These are phyloP conservation scores for Malbranchea zuffiana DNA, from an alignment of 2,329 filamentous ascomycete genomes.

Conservation along the genomic window DNA sequence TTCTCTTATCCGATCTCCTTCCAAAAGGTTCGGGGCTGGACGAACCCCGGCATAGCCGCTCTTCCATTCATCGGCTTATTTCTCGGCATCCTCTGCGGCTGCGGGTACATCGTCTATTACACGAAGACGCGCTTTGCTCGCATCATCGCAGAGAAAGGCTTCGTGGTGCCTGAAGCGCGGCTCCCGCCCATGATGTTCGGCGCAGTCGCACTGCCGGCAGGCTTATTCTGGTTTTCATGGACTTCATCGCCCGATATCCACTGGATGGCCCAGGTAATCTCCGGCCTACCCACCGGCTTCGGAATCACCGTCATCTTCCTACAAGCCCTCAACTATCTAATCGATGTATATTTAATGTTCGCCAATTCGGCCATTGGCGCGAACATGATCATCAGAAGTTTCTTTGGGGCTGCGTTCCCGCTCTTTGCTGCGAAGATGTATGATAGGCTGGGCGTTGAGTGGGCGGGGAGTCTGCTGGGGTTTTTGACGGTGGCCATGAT, in stretches of 20 bases:
- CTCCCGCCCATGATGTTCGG: slow-evolving; percentile 37
- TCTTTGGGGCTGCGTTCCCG: slow-evolving; percentile 69
- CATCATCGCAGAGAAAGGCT: slow-evolving; percentile 29
- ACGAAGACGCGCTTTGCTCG: slow-evolving; percentile 33
- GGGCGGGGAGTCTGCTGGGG: slow-evolving; percentile 31
- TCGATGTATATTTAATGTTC: slow-evolving; percentile 45
- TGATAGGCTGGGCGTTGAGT: slow-evolving; percentile 28
- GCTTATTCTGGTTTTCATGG: slow-evolving; percentile 42
- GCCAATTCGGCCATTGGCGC: slow-evolving; percentile 61
- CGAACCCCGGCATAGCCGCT: slow-evolving; percentile 30
- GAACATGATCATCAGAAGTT: slow-evolving; percentile 67
- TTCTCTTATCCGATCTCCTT: slow-evolving; percentile 35
- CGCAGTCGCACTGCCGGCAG: slow-evolving; percentile 32
- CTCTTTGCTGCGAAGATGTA: slow-evolving; percentile 48
- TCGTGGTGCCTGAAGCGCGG: slow-evolving; percentile 32
- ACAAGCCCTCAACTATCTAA: slow-evolving; percentile 44
- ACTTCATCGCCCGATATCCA: slow-evolving; percentile 30
- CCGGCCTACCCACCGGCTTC: slow-evolving; percentile 35
- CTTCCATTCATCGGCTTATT: slow-evolving; percentile 39
- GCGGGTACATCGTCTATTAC: slow-evolving; percentile 27
- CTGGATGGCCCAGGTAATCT: slow-evolving; percentile 37
- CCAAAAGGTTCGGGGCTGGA: slow-evolving; percentile 34
- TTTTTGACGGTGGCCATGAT: slow-evolving; percentile 32
- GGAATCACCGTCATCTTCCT: slow-evolving; percentile 36
- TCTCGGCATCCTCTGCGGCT: slow-evolving; percentile 34